Conservation (phyloP, 2,329 filamentous ascomycete genomes). For the Hypoxylon sp. region DNA sequence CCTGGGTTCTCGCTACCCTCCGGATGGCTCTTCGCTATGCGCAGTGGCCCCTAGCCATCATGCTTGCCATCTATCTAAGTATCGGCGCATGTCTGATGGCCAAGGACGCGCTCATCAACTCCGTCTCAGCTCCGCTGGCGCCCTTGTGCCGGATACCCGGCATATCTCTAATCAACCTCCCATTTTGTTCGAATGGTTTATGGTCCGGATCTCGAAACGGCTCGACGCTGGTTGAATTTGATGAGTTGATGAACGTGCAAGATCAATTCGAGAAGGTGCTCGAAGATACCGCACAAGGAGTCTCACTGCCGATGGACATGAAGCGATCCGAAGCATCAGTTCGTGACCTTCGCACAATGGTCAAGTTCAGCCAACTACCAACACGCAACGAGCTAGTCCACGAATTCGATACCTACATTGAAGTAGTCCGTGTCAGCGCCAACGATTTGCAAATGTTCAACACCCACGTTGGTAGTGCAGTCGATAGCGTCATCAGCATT, state of each 20-base stretch:
- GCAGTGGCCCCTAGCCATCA: constrained; percentile 74
- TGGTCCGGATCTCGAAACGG: constrained; percentile 46
- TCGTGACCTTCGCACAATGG: constrained; percentile 79
- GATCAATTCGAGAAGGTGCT: constrained; percentile 83
- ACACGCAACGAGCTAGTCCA: constrained; percentile 78
- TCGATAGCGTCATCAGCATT: constrained; percentile 81
- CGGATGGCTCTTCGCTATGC: constrained; percentile 72
- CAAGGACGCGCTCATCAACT: constrained; percentile 74
- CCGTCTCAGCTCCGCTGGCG: constrained; percentile 73
- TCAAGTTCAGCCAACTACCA: constrained; percentile 78
- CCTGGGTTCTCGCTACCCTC: constrained; percentile 70
- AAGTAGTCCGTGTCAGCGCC: constrained; percentile 75
- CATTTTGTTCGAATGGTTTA: constrained; percentile 69
- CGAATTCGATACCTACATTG: constrained; percentile 83
- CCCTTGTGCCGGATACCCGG: constrained; percentile 81
- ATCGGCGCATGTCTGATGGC: constrained; percentile 72
- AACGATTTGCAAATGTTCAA: constrained; percentile 82
- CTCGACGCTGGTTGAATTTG: constrained; percentile 72
- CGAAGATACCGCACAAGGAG: constrained; percentile 75
- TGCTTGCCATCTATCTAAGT: constrained; percentile 73
- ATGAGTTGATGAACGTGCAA: constrained; percentile 81
- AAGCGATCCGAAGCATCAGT: constrained; percentile 82
- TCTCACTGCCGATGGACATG: constrained; percentile 82
- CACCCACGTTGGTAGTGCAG: constrained; percentile 78
- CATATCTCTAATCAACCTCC: constrained; percentile 70